These are phyloP conservation scores for Beauveria sp. DNA, from an alignment of 2,329 filamentous ascomycete species.

Conservation along the genomic window DNA sequence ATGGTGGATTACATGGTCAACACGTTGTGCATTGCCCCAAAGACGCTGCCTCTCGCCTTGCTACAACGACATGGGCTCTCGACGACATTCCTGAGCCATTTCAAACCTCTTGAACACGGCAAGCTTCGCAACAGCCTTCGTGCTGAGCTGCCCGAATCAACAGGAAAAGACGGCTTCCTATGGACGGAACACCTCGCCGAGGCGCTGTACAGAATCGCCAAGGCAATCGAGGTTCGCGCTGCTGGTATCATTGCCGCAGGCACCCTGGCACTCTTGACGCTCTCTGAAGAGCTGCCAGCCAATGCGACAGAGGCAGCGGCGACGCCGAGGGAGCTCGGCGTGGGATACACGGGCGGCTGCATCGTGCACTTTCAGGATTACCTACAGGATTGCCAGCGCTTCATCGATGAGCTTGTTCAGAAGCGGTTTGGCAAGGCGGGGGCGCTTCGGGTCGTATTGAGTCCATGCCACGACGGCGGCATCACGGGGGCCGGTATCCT, in stretches of 20 bases:
- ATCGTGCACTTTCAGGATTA: constrained; percentile 75
- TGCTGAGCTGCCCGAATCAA: constrained; percentile 43
- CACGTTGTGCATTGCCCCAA: constrained; percentile 29
- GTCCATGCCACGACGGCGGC: constrained; percentile 53
- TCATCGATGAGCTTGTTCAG: constrained; percentile 49
- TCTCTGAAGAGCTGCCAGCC: constrained; percentile 57
- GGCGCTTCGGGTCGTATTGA: constrained; percentile 40
- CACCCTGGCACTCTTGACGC: constrained; percentile 59
- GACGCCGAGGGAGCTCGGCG: constrained; percentile 51
- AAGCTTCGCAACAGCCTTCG: constrained; percentile 40
- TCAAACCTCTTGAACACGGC: constrained; percentile 45
- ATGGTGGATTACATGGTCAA: constrained; percentile 56
- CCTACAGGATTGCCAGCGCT: constrained; percentile 59
- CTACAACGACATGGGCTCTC: constrained; percentile 54
- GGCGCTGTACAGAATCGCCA: constrained; percentile 58
- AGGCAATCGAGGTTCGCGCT: constrained; percentile 63
- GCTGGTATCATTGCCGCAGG: constrained; percentile 68
- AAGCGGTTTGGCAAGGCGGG: constrained; percentile 20
- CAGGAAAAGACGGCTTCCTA: constrained; percentile 38
- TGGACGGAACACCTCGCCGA: constrained; percentile 57
- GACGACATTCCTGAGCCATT: constrained; percentile 66
- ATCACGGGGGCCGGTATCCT: constrained; percentile 55
- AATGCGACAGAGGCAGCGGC: constrained; percentile 14
- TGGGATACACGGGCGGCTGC: constrained; percentile 74
- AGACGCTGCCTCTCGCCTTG: constrained; percentile 47